Evolutionary conservation across 1,284 basidiomycete species (phyloP).

Genomic region (Kalmanozyma brasiliensis): DNA sequence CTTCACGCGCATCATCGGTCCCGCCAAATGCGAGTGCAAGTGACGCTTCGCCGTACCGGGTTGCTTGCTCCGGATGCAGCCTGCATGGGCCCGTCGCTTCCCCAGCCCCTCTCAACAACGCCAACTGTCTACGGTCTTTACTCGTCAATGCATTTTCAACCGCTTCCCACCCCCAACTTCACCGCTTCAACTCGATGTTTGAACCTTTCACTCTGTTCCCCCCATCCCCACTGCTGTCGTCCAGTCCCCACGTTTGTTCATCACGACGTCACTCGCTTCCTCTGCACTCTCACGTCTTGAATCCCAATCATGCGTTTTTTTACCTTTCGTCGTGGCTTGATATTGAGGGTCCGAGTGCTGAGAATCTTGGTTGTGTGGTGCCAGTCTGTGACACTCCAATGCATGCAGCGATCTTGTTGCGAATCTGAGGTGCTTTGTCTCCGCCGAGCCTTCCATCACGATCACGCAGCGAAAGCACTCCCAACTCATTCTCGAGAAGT

Average conservation of each 20-base stretch:
- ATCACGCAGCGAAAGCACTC: no score
- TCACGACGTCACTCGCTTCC: slow-evolving; percentile 3
- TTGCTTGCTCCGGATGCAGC: neutral
- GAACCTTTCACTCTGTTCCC: slow-evolving; percentile 5
- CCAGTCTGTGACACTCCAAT: no score
- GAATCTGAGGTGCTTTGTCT: no score
- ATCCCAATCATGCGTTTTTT: no score
- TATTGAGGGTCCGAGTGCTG: no score
- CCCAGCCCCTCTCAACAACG: no score
- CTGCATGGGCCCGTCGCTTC: slow-evolving; percentile 1
- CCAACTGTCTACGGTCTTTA: slow-evolving; percentile 51
- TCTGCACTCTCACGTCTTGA: no score
- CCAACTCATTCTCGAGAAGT: no score
- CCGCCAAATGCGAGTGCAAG: slow-evolving; percentile 1
- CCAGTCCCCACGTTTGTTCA: neutral
- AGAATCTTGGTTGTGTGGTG: no score
- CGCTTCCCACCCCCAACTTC: neutral
- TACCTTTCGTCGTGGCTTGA: no score
- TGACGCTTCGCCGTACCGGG: neutral
- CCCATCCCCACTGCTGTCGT: neutral
- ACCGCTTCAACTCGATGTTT: neutral
- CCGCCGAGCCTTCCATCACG: no score
- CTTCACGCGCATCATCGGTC: neutral
- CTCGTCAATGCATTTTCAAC: slow-evolving; percentile 25
- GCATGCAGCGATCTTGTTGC: no score